phyloP scores from a whole-genome alignment of 495 filamentous ascomycete genomes.

The Cetradonia linearis region DNA sequence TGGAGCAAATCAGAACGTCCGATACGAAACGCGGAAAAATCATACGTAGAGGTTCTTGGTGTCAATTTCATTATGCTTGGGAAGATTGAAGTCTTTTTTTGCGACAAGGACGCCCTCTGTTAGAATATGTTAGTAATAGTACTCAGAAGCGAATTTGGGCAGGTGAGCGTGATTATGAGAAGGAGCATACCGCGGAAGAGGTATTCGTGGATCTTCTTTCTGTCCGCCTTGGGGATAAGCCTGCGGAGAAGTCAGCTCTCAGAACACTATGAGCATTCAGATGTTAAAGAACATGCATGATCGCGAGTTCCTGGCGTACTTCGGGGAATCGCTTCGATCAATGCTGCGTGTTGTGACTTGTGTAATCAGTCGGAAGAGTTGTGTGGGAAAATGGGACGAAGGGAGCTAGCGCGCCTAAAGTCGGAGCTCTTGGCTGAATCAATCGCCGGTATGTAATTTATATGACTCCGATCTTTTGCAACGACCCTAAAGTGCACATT shows the following conservation, averaged over 20 bases:
- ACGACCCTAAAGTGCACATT: not conserved
- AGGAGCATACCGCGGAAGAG: conserved; percentile 80
- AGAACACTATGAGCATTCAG: not conserved
- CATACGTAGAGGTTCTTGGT: conserved; percentile 89
- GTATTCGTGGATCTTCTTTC: conserved; percentile 99
- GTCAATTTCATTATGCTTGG: conserved; percentile 89
- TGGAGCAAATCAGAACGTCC: conserved; percentile 22
- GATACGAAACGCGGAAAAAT: not conserved
- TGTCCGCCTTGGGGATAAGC: conserved; percentile 99
- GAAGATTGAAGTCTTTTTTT: conserved; percentile 94
- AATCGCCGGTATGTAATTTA: too few species aligned
- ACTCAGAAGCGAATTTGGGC: not conserved
- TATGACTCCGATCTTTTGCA: not conserved
- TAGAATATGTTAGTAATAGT: conserved; percentile 23
- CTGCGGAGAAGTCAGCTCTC: conserved; percentile 31
- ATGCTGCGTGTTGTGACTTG: conserved; percentile 16
- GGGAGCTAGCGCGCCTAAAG: not conserved
- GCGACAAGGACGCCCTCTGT: conserved; percentile 96
- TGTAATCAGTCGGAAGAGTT: not conserved
- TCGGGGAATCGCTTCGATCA: conserved; percentile 51
- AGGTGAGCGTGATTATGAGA: conserved; percentile 13
- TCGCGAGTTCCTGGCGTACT: conserved; percentile 49
- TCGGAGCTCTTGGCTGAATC: not conserved
- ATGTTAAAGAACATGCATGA: conserved; percentile 37
- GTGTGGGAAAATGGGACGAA: conserved; percentile 1